Evolutionary conservation across 164 flowering plant species (phyloP), one percentile per base, ranked within the genome.

Genomic region (Tetrastigma voinierianum): DNA sequence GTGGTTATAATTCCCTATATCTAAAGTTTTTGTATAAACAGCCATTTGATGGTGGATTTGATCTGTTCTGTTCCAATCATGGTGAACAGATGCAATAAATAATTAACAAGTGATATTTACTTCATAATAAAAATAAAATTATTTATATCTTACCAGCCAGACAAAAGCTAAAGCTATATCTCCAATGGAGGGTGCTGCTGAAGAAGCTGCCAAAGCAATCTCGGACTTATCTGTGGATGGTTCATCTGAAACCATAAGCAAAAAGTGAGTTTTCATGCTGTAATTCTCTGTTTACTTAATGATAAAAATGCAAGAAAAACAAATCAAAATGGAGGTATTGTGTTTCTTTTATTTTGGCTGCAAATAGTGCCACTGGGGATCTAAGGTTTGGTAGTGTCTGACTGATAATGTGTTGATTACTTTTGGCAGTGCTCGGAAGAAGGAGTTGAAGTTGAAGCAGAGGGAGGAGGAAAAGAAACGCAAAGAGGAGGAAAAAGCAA

Each of bases 381-480:
- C 8, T 25, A 25, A 25, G 40, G 19, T 19, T 25, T 47, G 24
- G 12, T 20, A 23, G 5, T 32, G 24, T 67, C 24, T 23, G 8
- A 12, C 45, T 66, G 53, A 18, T 0, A 9, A 52, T 23, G 8
- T 15, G 45, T 66, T 18, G 0, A 9, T 66, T 47, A n/a, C 16
- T 9, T 51, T 23, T 32, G 2, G 24, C 73, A 88, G 90, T 77
- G 89, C 90, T 2, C 78, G 53, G 17, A 87, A 90, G 77, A 83
- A 65, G 72, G 85, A 80, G 46, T 57, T 73, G 56, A 90, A 85
- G 78, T 65, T 67, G 46, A 83, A 82, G 75, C 82, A 86, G 79
- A 83, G 72, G 64, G 93, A 90, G 55, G 91, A 86, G 70, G 93
- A 87, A 59, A 74, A 79, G 53, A 70, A 79, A 11, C 76, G 69